Evolutionary conservation across 768 basidiomycete genomes (phyloP), one percentile per base, ranked within the genome.

Genomic region (Podaxis sp.): DNA sequence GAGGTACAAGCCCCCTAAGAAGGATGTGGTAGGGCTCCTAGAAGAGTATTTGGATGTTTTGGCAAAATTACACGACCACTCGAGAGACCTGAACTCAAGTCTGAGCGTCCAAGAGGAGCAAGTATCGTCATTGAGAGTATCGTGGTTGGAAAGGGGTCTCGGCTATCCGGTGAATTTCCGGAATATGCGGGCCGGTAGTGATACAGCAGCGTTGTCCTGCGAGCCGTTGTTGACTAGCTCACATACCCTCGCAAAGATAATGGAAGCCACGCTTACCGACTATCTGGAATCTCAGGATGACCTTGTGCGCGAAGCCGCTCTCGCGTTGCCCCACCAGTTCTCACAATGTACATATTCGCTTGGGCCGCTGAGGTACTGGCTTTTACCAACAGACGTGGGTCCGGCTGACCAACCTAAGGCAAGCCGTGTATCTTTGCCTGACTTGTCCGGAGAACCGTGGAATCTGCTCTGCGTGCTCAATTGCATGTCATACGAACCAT

Each of bases 401-500:
- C 55, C 65, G 37, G 63, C 65, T 70, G 53, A 63, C 27, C 37
- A 43, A 41, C 43, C 51, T 49, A 64, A 85, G 87, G 61, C 93
- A 95, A 74, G 86, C 91, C 0, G 85, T 94, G 9, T 91, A 94
- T 72, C 85, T 93, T 57, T 95, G 93, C 69, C 73, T 86, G 8
- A 88, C 90, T 1, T 95, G 93, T 70, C 79, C 82, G 24, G 80
- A 80, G 56, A 79, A 81, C 22, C 84, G 85, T 59, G 91, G 91
- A 19, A 77, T 94, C 61, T 94, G 93, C 66, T 84, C 89, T 15
- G 89, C 93, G 6, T 95, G 93, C 74, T 92, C 90, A 29, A 82
- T 94, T 56, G 90, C 92, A 24, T 95, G 93, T 70, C 93, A 95
- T 70, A 90, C 90, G 13, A 80, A 91, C 71, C 91, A 93, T 72